phyloP scores from a whole-genome alignment of 371 early-diverging fungal species.

The Mucor velutinosus region DNA sequence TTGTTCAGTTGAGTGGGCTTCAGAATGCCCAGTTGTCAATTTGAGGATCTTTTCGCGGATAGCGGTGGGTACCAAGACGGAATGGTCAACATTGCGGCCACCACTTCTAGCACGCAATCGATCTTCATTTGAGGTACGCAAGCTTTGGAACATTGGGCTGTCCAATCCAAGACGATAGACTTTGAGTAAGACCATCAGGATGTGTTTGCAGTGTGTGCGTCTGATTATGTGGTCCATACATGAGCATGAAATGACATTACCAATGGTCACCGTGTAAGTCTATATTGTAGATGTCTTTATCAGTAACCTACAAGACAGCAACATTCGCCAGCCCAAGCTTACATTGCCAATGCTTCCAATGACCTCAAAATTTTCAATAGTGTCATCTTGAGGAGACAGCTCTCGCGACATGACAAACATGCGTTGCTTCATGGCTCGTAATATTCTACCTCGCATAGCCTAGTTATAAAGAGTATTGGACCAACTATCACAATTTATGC shows the following conservation, averaged over 20 bases:
- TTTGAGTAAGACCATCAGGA: conserved; percentile 33
- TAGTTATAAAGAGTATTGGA: neutral
- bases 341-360: conserved; percentile 44
- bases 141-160: neutral
- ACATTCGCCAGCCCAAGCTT: conserved; percentile 1
- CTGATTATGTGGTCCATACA: conserved; percentile 27
- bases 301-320: neutral
- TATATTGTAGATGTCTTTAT: neutral
- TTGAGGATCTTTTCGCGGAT: conserved; percentile 13
- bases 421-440: conserved; percentile 27
- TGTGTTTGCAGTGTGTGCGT: conserved; percentile 36
- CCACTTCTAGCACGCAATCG: conserved; percentile 2
- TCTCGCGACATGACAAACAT: conserved; percentile 36
- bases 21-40: neutral
- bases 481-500: too few relatives aligned
- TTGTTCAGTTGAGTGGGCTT: neutral
- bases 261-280: conserved; percentile 34
- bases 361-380: conserved; percentile 27
- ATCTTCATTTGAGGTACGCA: neutral
- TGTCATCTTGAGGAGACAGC: neutral
- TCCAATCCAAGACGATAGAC: conserved; percentile 29
- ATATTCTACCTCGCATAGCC: conserved; percentile 26
- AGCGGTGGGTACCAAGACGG: conserved; percentile 16
- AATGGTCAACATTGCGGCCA: conserved; percentile 11
- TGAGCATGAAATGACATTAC: conserved; percentile 13